Percentiles rank a stretch among this genome's conserved stretches.
These are phyloP conservation scores for Lepidium sativum DNA, from an alignment of 345 rosid genomes.

Conservation along the genomic window DNA sequence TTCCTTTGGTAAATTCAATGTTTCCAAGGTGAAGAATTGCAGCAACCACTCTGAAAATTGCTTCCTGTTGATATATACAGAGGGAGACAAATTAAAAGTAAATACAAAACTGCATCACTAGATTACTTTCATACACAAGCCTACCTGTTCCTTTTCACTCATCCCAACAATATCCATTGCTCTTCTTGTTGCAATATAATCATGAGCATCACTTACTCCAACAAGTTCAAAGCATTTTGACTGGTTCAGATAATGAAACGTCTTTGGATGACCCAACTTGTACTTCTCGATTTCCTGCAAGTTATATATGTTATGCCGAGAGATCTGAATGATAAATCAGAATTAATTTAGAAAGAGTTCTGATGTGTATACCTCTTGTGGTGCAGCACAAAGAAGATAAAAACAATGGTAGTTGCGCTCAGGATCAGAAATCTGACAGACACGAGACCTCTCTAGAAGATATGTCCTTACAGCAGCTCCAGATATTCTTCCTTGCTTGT, in stretches of 20 bases:
- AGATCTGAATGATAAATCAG: too few species aligned
- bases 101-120: too few species aligned
- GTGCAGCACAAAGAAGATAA: slow-evolving; percentile 93
- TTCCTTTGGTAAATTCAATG: slow-evolving; percentile 70
- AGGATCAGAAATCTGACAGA: slow-evolving; percentile 82
- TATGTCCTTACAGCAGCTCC: slow-evolving; percentile 97
- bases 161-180: slow-evolving; percentile 98
- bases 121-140: too few species aligned
- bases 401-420: slow-evolving; percentile 93
- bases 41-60: slow-evolving; percentile 93
- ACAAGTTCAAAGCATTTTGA: slow-evolving; percentile 76
- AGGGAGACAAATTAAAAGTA: too few species aligned
- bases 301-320: slow-evolving; percentile 8
- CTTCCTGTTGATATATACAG: slow-evolving; percentile 55
- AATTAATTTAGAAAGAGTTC: too few species aligned
- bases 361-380: slow-evolving; percentile 98
- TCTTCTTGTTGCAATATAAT: slow-evolving; percentile 81
- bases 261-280: slow-evolving; percentile 60
- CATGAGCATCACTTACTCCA: slow-evolving; percentile 85
- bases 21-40: slow-evolving; percentile 85
- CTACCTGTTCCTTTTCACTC: slow-evolving; percentile 76
- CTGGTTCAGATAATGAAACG: slow-evolving; percentile 87
- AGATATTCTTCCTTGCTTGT: slow-evolving; percentile 90
- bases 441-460: slow-evolving; percentile 90
- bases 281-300: slow-evolving; percentile 76